Evolutionary conservation across 495 filamentous ascomycete genomes (phyloP).

Genomic region (Penicillium longicatenatum): DNA sequence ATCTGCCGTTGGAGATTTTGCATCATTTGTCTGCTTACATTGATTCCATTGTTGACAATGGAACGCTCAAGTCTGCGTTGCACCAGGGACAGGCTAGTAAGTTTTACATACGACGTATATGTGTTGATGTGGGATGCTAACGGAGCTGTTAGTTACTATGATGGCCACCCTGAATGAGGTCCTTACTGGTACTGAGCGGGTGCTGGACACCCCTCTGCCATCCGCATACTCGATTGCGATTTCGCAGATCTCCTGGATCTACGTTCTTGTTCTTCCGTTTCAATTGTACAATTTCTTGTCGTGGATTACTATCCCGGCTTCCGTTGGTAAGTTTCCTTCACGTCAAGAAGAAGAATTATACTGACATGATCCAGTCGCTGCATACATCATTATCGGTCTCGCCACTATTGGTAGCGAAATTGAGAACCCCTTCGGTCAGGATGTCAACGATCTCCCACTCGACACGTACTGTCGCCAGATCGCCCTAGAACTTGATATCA

Average conservation of each 20-base stretch:
- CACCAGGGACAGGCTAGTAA: conserved; percentile 50
- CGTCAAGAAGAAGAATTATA: background rate
- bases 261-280: conserved; percentile 81
- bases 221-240: conserved; percentile 86
- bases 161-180: conserved; percentile 67
- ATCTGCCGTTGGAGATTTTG: conserved; percentile 77
- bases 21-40: conserved; percentile 69
- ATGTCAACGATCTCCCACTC: conserved; percentile 85
- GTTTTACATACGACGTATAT: conserved; percentile 10
- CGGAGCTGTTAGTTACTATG: conserved; percentile 29
- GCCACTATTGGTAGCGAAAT: conserved; percentile 84
- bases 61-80: conserved; percentile 52
- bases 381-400: conserved; percentile 88
- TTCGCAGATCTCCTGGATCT: conserved; percentile 85
- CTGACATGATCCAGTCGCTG: conserved; percentile 51
- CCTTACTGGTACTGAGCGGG: conserved; percentile 72
- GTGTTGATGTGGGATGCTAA: background rate
- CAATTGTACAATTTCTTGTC: conserved; percentile 64
- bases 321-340: conserved; percentile 57
- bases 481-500: conserved; percentile 69
- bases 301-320: conserved; percentile 83
- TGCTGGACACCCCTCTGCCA: conserved; percentile 82
- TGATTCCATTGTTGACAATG: conserved; percentile 56
- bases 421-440: conserved; percentile 86
- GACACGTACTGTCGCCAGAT: conserved; percentile 76